Evolutionary conservation across 805 yeast genomes (phyloP).

Genomic region (Candida bentonensis): DNA sequence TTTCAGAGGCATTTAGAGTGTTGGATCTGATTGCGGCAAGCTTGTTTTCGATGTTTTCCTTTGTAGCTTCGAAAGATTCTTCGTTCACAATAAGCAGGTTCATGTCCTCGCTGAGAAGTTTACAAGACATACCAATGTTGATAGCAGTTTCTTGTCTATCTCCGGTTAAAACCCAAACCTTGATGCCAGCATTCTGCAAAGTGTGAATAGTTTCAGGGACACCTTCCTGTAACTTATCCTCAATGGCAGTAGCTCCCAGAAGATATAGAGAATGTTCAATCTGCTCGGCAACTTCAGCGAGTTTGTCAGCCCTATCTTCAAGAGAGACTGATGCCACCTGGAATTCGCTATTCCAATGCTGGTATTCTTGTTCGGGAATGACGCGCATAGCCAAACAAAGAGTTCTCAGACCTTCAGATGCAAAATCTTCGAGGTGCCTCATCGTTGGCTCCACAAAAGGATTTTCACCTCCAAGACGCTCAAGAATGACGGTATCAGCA

Average conservation of each 20-base stretch:
- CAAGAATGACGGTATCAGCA: slow-evolving; percentile 92
- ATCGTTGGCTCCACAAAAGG: slow-evolving; percentile 76
- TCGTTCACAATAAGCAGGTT: slow-evolving; percentile 81
- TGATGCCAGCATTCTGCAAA: slow-evolving; percentile 91
- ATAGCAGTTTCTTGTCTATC: slow-evolving; percentile 98
- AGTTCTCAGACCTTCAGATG: slow-evolving; percentile 90
- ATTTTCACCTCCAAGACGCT: slow-evolving; percentile 54
- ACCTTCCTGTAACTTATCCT: slow-evolving; percentile 94
- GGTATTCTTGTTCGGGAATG: slow-evolving; percentile 65
- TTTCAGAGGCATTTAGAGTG: slow-evolving; percentile 51
- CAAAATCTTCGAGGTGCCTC: slow-evolving; percentile 88
- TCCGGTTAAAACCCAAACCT: slow-evolving; percentile 96
- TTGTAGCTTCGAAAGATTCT: slow-evolving; percentile 64
- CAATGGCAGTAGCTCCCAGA: slow-evolving; percentile 96
- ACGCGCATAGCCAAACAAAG: slow-evolving; percentile 82
- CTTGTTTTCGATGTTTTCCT: slow-evolving; percentile 58
- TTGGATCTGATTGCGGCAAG: slow-evolving; percentile 50
- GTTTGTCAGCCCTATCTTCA: slow-evolving; percentile 53
- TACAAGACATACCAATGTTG: slow-evolving; percentile 97
- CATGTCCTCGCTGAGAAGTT: slow-evolving; percentile 89
- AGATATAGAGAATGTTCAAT: slow-evolving; percentile 70
- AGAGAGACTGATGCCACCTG: slow-evolving; percentile 73
- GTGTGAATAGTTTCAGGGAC: slow-evolving; percentile 96
- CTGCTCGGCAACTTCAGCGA: slow-evolving; percentile 80
- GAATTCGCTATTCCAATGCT: slow-evolving; percentile 50